phyloP scores from a whole-genome alignment of 2,329 filamentous ascomycete genomes.

The Aspergillus luchuensis region DNA sequence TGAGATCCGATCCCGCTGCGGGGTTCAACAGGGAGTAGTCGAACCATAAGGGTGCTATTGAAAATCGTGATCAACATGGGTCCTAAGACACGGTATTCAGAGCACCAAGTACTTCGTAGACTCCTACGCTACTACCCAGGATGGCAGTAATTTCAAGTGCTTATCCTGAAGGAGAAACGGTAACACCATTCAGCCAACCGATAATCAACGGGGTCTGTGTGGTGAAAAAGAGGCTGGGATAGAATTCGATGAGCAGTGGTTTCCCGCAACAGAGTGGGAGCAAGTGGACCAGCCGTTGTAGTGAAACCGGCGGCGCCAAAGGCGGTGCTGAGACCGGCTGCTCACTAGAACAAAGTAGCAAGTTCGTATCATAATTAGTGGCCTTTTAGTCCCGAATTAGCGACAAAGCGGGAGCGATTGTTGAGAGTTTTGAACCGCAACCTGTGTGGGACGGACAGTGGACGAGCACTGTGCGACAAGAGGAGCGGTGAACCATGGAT shows the following conservation, averaged over 20 bases:
- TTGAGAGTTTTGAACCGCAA: conserved; percentile 1
- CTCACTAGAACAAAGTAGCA: not conserved
- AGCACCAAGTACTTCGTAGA: too few species aligned
- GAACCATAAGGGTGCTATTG: not conserved
- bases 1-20: not conserved
- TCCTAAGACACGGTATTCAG: not conserved
- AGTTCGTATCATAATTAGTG: conserved; percentile 7
- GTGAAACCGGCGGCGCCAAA: not conserved
- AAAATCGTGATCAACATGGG: not conserved
- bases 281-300: not conserved
- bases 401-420: not conserved
- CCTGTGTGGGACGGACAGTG: not conserved
- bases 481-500: conserved; percentile 23
- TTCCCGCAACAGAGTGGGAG: not conserved
- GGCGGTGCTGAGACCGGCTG: not conserved
- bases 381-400: conserved; percentile 4
- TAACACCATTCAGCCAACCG: too few species aligned
- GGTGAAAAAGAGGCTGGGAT: not conserved
- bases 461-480: not conserved
- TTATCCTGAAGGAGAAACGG: too few species aligned
- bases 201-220: not conserved
- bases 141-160: too few species aligned
- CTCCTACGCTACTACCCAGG: too few species aligned
- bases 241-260: not conserved
- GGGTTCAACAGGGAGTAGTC: not conserved